A percentile compares a stretch with the other conserved stretches of the same genome.
These are phyloP conservation scores for Epithemia pelagica DNA, from an alignment of 108 stramenopile species.

Conservation along the genomic window DNA sequence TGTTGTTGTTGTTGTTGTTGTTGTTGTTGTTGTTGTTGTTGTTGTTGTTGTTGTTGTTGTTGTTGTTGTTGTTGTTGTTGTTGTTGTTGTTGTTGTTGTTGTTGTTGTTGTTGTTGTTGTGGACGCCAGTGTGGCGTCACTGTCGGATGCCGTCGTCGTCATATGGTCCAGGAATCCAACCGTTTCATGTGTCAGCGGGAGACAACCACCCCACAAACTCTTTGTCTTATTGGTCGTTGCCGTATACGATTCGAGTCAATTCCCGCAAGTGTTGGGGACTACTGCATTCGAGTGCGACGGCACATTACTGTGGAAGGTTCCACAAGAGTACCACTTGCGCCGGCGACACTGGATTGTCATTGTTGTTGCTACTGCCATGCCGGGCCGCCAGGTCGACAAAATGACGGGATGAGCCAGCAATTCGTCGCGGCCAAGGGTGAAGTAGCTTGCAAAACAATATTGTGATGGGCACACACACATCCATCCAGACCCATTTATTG, in stretches of 20 bases:
- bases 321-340: constrained; percentile 60
- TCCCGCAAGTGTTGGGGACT: constrained; percentile 36
- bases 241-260: no score
- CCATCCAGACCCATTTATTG: constrained; percentile 36
- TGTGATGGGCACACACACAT: constrained; percentile 43
- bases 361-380: no score
- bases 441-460: constrained; percentile 41
- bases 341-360: constrained; percentile 23
- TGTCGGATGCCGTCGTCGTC: no score
- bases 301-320: constrained; percentile 66
- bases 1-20: no score
- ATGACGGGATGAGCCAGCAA: constrained; percentile 36
- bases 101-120: no score
- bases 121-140: no score
- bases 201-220: not conserved
- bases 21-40: no score
- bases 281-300: constrained; percentile 48
- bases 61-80: no score
- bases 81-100: no score
- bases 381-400: constrained; percentile 19
- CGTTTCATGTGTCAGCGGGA: constrained; percentile 38
- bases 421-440: constrained; percentile 40
- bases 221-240: no score
- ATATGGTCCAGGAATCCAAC: constrained; percentile 36
- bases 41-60: no score